Conservation (phyloP, 805 yeast genomes). For the Lachancea mirantina region DNA sequence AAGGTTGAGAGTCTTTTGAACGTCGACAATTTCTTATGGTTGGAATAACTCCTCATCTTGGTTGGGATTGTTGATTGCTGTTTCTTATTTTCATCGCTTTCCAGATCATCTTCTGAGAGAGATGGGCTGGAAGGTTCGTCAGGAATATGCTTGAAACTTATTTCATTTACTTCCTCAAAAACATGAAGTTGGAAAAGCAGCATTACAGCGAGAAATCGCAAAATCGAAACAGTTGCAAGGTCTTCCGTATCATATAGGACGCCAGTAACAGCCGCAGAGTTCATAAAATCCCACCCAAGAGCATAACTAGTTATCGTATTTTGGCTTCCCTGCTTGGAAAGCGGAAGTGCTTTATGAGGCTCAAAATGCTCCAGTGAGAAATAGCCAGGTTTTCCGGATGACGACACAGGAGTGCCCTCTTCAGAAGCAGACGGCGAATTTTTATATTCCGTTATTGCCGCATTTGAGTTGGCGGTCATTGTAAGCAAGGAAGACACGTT, state of each 20-base stretch:
- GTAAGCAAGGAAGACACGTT: conserved; percentile 18
- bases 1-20: conserved; percentile 20
- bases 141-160: conserved; percentile 19
- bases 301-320: background rate
- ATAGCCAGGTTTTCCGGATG: conserved; percentile 5
- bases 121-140: conserved; percentile 8
- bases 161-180: conserved; percentile 19
- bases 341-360: background rate
- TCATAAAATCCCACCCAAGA: conserved; percentile 2
- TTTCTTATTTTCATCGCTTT: conserved; percentile 11
- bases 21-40: conserved; percentile 12
- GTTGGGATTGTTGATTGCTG: conserved; percentile 3
- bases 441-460: conserved; percentile 7
- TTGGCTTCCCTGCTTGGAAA: background rate
- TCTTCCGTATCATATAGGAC: conserved; percentile 16
- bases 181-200: conserved; percentile 23
- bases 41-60: conserved; percentile 2
- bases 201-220: conserved; percentile 22
- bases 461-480: conserved; percentile 5
- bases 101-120: background rate
- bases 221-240: conserved; percentile 21
- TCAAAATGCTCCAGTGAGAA: conserved; percentile 2
- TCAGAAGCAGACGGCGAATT: conserved; percentile 5
- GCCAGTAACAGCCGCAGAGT: conserved; percentile 3
- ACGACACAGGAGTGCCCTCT: conserved; percentile 3